Conservation (phyloP, 805 yeast species). For the Starmerella khaoyaiensis region DNA sequence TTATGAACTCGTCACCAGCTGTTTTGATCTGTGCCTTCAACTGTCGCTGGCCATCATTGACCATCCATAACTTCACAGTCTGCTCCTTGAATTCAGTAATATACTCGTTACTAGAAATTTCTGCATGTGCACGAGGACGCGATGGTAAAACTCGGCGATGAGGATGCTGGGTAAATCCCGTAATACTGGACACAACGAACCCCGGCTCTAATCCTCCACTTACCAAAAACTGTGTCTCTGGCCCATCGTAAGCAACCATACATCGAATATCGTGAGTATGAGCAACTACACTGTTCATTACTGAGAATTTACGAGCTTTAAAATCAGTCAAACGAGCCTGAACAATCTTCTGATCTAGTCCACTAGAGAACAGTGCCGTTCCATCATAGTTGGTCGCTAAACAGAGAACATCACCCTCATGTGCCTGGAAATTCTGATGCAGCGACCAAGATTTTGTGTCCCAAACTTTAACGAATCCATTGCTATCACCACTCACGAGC, state of each 20-base stretch:
- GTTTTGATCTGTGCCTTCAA: conserved; percentile 9
- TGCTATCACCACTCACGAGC: conserved; percentile 91
- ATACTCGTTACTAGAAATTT: conserved; percentile 48
- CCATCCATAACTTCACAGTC: conserved; percentile 67
- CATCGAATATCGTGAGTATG: conserved; percentile 80
- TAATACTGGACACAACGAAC: conserved; percentile 44
- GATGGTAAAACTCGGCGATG: conserved; percentile 30
- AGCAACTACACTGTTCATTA: conserved; percentile 57
- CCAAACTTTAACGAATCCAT: conserved; percentile 91
- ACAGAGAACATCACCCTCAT: conserved; percentile 82
- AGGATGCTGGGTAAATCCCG: conserved; percentile 55
- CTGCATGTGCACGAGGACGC: conserved; percentile 22
- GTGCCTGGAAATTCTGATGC: conserved; percentile 66
- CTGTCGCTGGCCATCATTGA: conserved; percentile 45
- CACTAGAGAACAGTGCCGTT: conserved; percentile 66
- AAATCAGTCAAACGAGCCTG: conserved; percentile 44
- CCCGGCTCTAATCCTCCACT: conserved; percentile 35
- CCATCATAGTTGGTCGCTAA: conserved; percentile 35
- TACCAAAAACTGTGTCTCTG: conserved; percentile 43
- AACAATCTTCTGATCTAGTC: conserved; percentile 84
- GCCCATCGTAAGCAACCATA: conserved; percentile 56
- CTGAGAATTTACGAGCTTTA: conserved; percentile 51
- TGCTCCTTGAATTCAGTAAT: conserved; percentile 74
- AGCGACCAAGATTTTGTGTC: conserved; percentile 64
- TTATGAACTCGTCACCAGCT: conserved; percentile 54